Evolutionary conservation across 805 yeast genomes (phyloP).

Genomic region (Myxozyma nipponensis): DNA sequence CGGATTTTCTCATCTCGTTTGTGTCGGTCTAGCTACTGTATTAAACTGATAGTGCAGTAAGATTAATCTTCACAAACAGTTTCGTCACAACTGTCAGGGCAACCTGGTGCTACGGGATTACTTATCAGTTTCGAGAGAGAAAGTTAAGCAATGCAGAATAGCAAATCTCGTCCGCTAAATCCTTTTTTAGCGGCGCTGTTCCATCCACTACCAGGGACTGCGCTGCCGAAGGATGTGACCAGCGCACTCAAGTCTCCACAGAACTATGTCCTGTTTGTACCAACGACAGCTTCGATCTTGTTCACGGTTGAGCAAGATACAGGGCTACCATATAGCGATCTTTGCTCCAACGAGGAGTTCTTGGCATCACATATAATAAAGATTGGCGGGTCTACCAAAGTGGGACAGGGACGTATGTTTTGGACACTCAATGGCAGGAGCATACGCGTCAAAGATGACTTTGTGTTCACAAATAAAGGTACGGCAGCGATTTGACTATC

Average conservation of each 20-base stretch:
- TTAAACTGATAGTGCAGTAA: no score
- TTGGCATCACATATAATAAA: slow-evolving; percentile 57
- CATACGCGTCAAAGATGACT: slow-evolving; percentile 52
- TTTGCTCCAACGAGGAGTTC: slow-evolving; percentile 58
- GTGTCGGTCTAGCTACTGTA: no score
- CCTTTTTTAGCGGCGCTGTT: slow-evolving; percentile 27
- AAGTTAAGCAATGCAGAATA: background rate
- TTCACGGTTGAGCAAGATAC: slow-evolving; percentile 38
- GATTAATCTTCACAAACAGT: no score
- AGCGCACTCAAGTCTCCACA: slow-evolving; percentile 38
- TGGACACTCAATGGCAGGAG: slow-evolving; percentile 56
- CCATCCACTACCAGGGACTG: slow-evolving; percentile 14
- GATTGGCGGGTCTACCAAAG: slow-evolving; percentile 31
- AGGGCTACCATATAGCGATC: slow-evolving; percentile 43
- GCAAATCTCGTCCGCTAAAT: slow-evolving; percentile 15
- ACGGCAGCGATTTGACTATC: slow-evolving; percentile 28
- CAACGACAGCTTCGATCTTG: slow-evolving; percentile 50
- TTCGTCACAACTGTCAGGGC: no score
- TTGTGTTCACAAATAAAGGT: slow-evolving; percentile 56
- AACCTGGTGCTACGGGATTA: no score
- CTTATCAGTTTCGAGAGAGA: no score
- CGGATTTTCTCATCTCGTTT: no score
- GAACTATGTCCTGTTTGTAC: slow-evolving; percentile 57
- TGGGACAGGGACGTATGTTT: slow-evolving; percentile 43
- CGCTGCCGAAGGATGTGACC: slow-evolving; percentile 24